Conservation (phyloP, 257 asterid genomes). For the Anisodus acutangulus region DNA sequence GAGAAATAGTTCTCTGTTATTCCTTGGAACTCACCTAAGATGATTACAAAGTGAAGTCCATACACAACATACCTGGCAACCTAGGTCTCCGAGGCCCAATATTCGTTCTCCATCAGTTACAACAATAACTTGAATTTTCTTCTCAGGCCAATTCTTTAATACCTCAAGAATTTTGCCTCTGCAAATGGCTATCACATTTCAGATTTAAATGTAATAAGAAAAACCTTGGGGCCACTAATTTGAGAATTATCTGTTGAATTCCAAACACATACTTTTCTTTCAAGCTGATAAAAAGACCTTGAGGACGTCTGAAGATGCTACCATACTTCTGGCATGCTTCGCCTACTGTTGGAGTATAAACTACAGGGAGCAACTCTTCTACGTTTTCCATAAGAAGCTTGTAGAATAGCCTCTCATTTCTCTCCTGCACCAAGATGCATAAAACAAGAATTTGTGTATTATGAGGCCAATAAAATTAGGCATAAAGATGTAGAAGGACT, state of each 20-base stretch:
- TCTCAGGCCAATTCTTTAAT: constrained; percentile 94
- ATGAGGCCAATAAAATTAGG: neutral
- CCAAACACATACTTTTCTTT: constrained; percentile 72
- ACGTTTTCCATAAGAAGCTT: constrained; percentile 92
- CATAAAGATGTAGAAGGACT: neutral
- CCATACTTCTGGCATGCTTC: constrained; percentile 99
- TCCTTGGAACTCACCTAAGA: neutral
- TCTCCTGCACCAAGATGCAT: constrained; percentile 57
- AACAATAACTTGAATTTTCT: constrained; percentile 92
- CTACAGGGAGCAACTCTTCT: constrained; percentile 96
- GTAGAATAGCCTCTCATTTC: constrained; percentile 88
- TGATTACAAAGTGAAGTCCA: neutral
- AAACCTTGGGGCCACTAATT: neutral
- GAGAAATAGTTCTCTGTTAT: neutral
- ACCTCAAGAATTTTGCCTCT: constrained; percentile 98
- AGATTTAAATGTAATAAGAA: constrained; percentile 27
- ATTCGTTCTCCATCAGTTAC: constrained; percentile 98
- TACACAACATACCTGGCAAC: constrained; percentile 74
- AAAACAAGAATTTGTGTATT: neutral
- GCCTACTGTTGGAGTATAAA: constrained; percentile 98
- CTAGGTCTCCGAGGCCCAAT: constrained; percentile 98
- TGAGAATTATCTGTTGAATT: constrained; percentile 21
- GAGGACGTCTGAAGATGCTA: constrained; percentile 91
- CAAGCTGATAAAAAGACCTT: constrained; percentile 97
- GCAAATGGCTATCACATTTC: constrained; percentile 37